A percentile compares a stretch with the other conserved stretches of the same genome.
phyloP scores from a whole-genome alignment of 352 stramenopile genomes.

The Pythium diclinum region DNA sequence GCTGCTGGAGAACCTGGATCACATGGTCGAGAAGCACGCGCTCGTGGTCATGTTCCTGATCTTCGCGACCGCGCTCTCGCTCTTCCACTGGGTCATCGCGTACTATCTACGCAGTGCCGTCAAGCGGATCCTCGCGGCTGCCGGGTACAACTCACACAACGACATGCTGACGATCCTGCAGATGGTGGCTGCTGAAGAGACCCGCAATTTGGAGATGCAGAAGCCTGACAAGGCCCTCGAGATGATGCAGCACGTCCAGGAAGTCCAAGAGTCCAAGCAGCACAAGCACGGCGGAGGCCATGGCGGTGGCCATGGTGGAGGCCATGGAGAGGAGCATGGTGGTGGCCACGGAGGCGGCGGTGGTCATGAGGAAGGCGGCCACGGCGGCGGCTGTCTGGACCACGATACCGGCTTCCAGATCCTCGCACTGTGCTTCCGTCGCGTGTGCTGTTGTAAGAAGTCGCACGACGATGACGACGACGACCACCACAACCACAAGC shows the following conservation, averaged over 20 bases:
- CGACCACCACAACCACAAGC: not conserved
- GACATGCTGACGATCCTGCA: slow-evolving; percentile 21
- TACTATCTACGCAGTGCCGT: slow-evolving; percentile 17
- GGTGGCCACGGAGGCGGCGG: slow-evolving; percentile 3
- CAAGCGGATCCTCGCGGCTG: slow-evolving; percentile 14
- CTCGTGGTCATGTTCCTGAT: slow-evolving; percentile 20
- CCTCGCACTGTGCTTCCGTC: slow-evolving; percentile 12
- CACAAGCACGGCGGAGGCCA: not conserved
- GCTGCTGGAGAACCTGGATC: slow-evolving; percentile 12
- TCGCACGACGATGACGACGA: slow-evolving; percentile 13
- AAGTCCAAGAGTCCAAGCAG: slow-evolving; percentile 15
- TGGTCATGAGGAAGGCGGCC: slow-evolving; percentile 5
- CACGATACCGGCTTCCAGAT: slow-evolving; percentile 24
- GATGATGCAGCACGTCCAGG: slow-evolving; percentile 24
- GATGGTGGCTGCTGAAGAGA: slow-evolving; percentile 20
- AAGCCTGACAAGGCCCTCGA: slow-evolving; percentile 16
- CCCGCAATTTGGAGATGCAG: slow-evolving; percentile 12
- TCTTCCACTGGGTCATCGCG: slow-evolving; percentile 19
- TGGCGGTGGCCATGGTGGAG: slow-evolving; percentile 10
- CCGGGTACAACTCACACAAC: slow-evolving; percentile 17
- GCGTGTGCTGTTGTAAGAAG: slow-evolving; percentile 17
- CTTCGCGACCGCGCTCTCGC: slow-evolving; percentile 17
- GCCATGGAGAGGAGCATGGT: not conserved
- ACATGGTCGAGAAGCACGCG: slow-evolving; percentile 17
- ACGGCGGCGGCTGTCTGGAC: slow-evolving; percentile 15